These are phyloP conservation scores for Yamadazyma dushanensis DNA, from an alignment of 1,139 yeast genomes.

Conservation along the genomic window DNA sequence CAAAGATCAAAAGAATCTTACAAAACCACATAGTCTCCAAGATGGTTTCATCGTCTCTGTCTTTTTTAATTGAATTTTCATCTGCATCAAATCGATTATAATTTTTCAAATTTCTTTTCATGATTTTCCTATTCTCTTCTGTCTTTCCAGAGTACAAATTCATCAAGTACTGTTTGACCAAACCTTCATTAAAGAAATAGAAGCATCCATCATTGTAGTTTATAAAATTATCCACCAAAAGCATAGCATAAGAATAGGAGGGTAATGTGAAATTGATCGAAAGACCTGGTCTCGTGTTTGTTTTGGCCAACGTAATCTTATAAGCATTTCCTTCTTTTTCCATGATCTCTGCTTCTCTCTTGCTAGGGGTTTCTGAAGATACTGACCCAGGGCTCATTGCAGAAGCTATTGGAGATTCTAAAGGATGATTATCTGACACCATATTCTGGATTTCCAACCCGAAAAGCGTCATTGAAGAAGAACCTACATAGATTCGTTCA, in stretches of 20 bases:
- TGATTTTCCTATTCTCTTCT: conserved; percentile 39
- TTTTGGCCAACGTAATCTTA: conserved; percentile 64
- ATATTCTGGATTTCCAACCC: conserved; percentile 73
- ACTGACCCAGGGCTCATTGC: conserved; percentile 14
- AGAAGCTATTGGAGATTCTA: conserved; percentile 8
- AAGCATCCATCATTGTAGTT: conserved; percentile 84
- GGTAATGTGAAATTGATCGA: conserved; percentile 72
- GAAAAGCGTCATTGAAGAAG: conserved; percentile 78
- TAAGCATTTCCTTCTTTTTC: conserved; percentile 78
- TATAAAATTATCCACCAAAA: conserved; percentile 72
- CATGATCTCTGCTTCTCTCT: conserved; percentile 47
- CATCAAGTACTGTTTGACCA: conserved; percentile 64
- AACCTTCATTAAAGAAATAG: conserved; percentile 81
- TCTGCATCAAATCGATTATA: conserved; percentile 31
- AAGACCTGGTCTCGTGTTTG: conserved; percentile 66
- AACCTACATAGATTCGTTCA: conserved; percentile 72
- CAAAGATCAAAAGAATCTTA: conserved; percentile 70
- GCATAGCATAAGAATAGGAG: conserved; percentile 72
- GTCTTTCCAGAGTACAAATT: conserved; percentile 55
- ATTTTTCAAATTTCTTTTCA: conserved; percentile 31
- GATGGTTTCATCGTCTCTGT: conserved; percentile 55
- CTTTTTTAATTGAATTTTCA: conserved; percentile 45
- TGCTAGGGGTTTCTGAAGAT: conserved; percentile 14
- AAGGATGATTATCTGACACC: conserved; percentile 33
- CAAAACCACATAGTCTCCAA: conserved; percentile 81